Evolutionary conservation across 306 rosid genomes (phyloP).

Genomic region (Lablab purpureus): DNA sequence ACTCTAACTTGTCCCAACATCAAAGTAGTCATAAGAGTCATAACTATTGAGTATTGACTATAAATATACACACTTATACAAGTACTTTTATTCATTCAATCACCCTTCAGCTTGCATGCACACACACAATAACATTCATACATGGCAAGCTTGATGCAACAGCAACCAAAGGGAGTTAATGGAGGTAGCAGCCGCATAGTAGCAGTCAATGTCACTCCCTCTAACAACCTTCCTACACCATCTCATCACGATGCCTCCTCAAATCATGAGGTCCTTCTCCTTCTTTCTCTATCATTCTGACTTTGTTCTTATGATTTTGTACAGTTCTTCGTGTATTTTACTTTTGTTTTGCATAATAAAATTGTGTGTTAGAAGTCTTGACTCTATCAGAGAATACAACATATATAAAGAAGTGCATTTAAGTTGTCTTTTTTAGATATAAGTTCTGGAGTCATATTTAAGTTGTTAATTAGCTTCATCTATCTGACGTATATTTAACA

Average conservation of each 20-base stretch:
- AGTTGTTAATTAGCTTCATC: background rate
- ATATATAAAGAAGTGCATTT: too few species aligned
- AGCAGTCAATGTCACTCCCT: slow-evolving; percentile 45
- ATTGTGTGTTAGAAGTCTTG: background rate
- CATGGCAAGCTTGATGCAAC: slow-evolving; percentile 14
- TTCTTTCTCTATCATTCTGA: background rate
- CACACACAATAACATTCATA: background rate
- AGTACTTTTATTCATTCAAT: background rate
- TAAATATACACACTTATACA: background rate
- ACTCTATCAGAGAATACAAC: too few species aligned
- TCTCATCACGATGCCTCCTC: slow-evolving; percentile 6
- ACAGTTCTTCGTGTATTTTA: background rate
- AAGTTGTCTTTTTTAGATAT: background rate
- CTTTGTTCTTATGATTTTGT: background rate
- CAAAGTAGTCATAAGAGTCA: background rate
- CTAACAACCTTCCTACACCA: background rate
- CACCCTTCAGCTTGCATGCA: background rate
- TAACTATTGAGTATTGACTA: background rate
- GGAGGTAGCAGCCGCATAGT: slow-evolving; percentile 54
- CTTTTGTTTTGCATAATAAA: background rate
- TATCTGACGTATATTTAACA: background rate
- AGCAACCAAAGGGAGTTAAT: background rate
- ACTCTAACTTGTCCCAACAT: background rate
- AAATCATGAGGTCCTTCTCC: slow-evolving; percentile 48
- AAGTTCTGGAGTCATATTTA: too few species aligned